Percentiles rank a stretch among this genome's conserved stretches.
These are phyloP conservation scores for Vitis hybrid DNA, from an alignment of 177 flowering plant species.

Conservation along the genomic window DNA sequence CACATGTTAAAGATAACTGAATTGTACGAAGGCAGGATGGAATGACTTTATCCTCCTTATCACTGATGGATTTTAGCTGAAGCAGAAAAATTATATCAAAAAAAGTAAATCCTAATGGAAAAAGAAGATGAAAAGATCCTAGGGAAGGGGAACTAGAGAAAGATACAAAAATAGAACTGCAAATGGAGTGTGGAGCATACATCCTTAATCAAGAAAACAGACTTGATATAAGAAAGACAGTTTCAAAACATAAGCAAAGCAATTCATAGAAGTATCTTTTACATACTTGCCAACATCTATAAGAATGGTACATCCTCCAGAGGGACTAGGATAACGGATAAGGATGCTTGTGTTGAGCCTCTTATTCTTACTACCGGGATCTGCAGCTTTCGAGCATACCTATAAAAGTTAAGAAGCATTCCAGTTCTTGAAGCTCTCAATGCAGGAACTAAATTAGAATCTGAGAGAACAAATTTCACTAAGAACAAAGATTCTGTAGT, in stretches of 20 bases:
- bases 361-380: constrained; percentile 74
- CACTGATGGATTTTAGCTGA: no score
- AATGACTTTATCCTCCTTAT: no score
- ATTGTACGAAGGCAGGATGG: no score
- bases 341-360: constrained; percentile 93
- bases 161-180: no score
- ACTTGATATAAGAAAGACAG: background rate
- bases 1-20: no score
- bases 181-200: no score
- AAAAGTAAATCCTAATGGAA: no score
- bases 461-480: background rate
- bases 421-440: background rate
- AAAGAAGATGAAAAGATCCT: no score
- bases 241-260: background rate
- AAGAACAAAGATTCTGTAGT: constrained; percentile 1
- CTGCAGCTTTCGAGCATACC: constrained; percentile 85
- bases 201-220: no score
- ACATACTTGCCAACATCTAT: constrained; percentile 98
- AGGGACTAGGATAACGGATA: constrained; percentile 48
- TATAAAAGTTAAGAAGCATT: constrained; percentile 22
- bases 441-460: background rate
- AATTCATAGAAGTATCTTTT: background rate
- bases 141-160: no score
- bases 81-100: no score
- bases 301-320: constrained; percentile 64